A percentile compares a stretch with the other conserved stretches of the same genome.
These are phyloP conservation scores for Geotrichum klebahnii DNA, from an alignment of 1,139 yeast genomes.

Conservation along the genomic window DNA sequence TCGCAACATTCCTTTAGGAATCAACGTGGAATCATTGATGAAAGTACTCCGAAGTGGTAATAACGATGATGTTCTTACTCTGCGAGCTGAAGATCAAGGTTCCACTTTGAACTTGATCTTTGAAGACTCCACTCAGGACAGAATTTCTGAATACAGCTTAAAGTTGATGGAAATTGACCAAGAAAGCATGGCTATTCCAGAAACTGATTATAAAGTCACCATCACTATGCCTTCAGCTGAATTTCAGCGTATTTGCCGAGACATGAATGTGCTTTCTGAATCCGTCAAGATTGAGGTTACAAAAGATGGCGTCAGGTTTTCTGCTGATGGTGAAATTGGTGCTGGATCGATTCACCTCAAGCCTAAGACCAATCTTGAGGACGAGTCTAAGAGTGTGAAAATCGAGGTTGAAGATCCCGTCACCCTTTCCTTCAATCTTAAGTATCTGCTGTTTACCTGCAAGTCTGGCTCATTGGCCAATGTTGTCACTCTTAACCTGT, in stretches of 20 bases:
- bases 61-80: constrained; percentile 80
- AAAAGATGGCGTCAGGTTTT: constrained; percentile 87
- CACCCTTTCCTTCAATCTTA: constrained; percentile 83
- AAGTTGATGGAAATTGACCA: constrained; percentile 96
- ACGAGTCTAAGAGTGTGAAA: constrained; percentile 67
- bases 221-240: constrained; percentile 84
- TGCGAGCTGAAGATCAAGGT: constrained; percentile 89
- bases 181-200: constrained; percentile 90
- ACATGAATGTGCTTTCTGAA: constrained; percentile 79
- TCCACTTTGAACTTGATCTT: constrained; percentile 76
- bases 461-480: constrained; percentile 80
- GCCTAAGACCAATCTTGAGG: constrained; percentile 76
- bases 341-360: constrained; percentile 82
- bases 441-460: constrained; percentile 84
- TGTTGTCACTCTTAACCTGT: constrained; percentile 76
- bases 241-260: constrained; percentile 86
- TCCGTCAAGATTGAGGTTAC: constrained; percentile 81
- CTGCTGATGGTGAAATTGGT: constrained; percentile 90
- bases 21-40: constrained; percentile 79
- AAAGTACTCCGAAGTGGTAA: constrained; percentile 90
- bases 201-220: constrained; percentile 83
- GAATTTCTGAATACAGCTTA: constrained; percentile 86
- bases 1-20: constrained; percentile 85
- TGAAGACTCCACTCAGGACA: constrained; percentile 78
- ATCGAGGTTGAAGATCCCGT: constrained; percentile 85